Evolutionary conservation across 352 stramenopile genomes (phyloP).

Genomic region (Phytophthora crassamura): DNA sequence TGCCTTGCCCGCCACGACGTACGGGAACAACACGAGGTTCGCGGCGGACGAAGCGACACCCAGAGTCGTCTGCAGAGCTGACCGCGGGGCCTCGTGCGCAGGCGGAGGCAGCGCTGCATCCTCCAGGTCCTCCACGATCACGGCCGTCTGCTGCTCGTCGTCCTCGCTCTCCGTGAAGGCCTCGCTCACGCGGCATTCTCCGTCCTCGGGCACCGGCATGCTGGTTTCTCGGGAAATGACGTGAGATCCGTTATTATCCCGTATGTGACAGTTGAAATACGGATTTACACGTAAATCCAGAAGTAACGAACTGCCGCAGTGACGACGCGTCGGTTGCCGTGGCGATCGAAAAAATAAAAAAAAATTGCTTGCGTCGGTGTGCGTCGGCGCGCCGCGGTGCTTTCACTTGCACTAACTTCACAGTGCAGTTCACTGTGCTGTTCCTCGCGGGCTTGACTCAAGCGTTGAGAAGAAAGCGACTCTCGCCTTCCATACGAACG

Average conservation of each 20-base stretch:
- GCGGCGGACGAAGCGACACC: slow-evolving; percentile 61
- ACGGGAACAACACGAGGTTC: slow-evolving; percentile 69
- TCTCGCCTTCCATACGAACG: too few species aligned
- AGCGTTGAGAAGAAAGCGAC: too few species aligned
- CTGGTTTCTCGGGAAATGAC: background rate
- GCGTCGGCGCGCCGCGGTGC: too few species aligned
- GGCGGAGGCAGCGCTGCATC: background rate
- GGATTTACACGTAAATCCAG: too few species aligned
- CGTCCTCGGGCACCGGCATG: slow-evolving; percentile 8
- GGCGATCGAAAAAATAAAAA: too few species aligned
- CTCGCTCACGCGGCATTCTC: slow-evolving; percentile 26
- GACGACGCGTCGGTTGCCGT: too few species aligned
- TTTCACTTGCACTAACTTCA: too few species aligned
- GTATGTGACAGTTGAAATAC: background rate
- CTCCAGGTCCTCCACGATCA: slow-evolving; percentile 29
- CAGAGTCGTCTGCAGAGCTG: slow-evolving; percentile 59
- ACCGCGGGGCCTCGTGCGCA: slow-evolving; percentile 8
- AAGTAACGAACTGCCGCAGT: too few species aligned
- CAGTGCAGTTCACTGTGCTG: too few species aligned
- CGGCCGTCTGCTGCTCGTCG: slow-evolving; percentile 27
- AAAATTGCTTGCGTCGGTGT: too few species aligned
- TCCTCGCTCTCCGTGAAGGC: slow-evolving; percentile 37
- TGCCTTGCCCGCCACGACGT: slow-evolving; percentile 63
- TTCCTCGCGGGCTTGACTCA: too few species aligned
- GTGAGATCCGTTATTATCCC: background rate